Evolutionary conservation across 2,329 filamentous ascomycete genomes (phyloP).

Genomic region (Ophiostoma sp.): DNA sequence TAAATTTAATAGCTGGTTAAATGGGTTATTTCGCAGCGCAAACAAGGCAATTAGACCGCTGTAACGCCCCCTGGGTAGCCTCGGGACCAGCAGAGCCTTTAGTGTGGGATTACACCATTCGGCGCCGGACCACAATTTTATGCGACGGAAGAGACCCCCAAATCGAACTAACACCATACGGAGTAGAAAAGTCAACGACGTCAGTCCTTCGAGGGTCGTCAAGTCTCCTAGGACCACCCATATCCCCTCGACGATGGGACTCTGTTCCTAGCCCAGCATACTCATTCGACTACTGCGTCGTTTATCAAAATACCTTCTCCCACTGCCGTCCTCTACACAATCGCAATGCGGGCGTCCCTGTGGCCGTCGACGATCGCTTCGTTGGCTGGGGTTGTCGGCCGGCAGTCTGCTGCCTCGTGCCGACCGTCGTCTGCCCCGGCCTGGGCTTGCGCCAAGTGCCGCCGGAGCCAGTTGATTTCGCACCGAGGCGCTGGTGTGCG

Average conservation of each 20-base stretch:
- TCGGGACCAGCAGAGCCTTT: not conserved
- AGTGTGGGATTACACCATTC: not conserved
- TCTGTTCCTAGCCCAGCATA: not conserved
- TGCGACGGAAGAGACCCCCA: not conserved
- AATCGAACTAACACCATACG: not conserved
- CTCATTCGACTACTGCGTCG: not conserved
- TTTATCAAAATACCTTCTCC: no score
- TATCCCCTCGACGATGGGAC: not conserved
- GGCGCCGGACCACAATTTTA: not conserved
- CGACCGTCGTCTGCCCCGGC: conserved; percentile 5
- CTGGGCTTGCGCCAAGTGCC: conserved; percentile 25
- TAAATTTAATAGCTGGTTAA: not conserved
- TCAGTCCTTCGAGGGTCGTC: conserved; percentile 16
- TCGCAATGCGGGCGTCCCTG: conserved; percentile 4
- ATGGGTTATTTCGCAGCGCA: not conserved
- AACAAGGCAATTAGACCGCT: not conserved
- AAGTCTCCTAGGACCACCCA: not conserved
- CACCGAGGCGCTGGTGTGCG: not conserved
- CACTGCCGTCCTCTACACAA: not conserved
- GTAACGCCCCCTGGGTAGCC: not conserved
- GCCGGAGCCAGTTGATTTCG: conserved; percentile 19
- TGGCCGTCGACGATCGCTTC: conserved; percentile 13
- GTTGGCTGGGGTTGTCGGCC: conserved; percentile 18
- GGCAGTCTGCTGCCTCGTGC: not conserved
- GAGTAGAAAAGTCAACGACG: conserved; percentile 18